Conservation (phyloP, 2,329 filamentous ascomycete species). For the Trichoderma simmonsii region DNA sequence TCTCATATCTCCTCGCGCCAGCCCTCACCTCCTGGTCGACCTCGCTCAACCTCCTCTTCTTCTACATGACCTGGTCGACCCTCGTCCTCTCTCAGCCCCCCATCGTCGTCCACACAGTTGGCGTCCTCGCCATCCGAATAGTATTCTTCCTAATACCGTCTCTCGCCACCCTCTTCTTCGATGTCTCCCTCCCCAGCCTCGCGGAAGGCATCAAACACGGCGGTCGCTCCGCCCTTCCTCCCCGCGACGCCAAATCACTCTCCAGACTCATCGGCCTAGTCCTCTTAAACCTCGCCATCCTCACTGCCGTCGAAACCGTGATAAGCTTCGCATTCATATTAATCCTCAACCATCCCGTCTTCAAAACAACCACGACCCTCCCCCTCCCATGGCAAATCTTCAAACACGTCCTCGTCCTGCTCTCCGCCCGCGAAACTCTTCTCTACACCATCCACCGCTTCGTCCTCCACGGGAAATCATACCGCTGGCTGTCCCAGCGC, state of each 20-base stretch:
- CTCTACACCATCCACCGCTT: constrained; percentile 74
- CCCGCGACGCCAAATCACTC: constrained; percentile 38
- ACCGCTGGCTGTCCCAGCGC: constrained; percentile 35
- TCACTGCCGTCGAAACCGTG: constrained; percentile 43
- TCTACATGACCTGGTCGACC: constrained; percentile 87
- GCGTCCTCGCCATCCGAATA: constrained; percentile 63
- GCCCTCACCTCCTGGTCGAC: constrained; percentile 68
- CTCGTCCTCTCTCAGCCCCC: constrained; percentile 75
- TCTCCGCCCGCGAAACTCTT: constrained; percentile 53
- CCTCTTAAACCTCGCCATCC: constrained; percentile 44
- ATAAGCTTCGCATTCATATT: constrained; percentile 38
- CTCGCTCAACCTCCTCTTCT: constrained; percentile 80
- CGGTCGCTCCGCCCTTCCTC: constrained; percentile 49
- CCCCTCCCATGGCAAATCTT: constrained; percentile 53
- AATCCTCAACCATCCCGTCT: constrained; percentile 39
- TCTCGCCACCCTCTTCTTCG: constrained; percentile 68
- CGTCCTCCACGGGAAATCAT: constrained; percentile 56
- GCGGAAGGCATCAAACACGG: constrained; percentile 67
- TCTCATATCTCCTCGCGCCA: constrained; percentile 64
- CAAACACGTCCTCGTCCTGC: constrained; percentile 46
- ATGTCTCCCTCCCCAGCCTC: constrained; percentile 66
- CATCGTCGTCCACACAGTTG: constrained; percentile 70
- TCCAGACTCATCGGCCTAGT: constrained; percentile 40
- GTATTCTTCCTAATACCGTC: constrained; percentile 73
- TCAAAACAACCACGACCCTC: constrained; percentile 47